Conservation (phyloP, 164 flowering plant species). For the Malania oleifera region DNA sequence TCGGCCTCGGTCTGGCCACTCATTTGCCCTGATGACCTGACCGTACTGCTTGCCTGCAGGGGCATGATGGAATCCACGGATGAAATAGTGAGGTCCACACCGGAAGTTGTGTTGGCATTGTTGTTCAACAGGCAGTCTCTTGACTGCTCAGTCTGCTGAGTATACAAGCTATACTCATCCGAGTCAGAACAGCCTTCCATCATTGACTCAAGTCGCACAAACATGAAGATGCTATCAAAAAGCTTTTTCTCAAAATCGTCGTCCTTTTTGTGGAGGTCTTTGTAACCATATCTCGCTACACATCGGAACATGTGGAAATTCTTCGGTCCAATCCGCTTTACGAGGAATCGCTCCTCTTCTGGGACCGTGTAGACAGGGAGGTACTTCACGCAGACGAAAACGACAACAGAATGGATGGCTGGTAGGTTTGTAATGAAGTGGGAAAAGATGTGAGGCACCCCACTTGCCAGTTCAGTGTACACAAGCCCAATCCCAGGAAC, state of each 20-base stretch:
- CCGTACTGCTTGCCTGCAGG: constrained; percentile 12
- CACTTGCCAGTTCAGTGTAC: constrained; percentile 90
- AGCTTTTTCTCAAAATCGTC: constrained; percentile 92
- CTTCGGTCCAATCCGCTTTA: constrained; percentile 89
- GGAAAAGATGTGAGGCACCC: constrained; percentile 94
- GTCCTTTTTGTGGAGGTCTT: constrained; percentile 92
- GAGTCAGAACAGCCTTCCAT: constrained; percentile 97
- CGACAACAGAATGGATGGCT: constrained; percentile 86
- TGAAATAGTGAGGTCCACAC: constrained; percentile 40
- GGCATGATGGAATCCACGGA: constrained; percentile 67
- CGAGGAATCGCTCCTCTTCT: constrained; percentile 77
- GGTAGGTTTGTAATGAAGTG: constrained; percentile 97
- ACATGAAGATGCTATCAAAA: constrained; percentile 63
- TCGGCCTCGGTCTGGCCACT: constrained; percentile 56
- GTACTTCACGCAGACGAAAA: constrained; percentile 93
- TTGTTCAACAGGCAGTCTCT: constrained; percentile 30
- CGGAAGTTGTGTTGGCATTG: constrained; percentile 26
- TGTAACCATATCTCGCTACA: constrained; percentile 94
- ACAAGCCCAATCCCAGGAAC: constrained; percentile 97
- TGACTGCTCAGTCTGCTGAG: constrained; percentile 51
- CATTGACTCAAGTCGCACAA: constrained; percentile 82
- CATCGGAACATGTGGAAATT: constrained; percentile 94
- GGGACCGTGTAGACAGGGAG: constrained; percentile 96
- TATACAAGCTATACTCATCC: constrained; percentile 51
- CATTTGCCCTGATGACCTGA: constrained; percentile 35